Evolutionary conservation across 148 eudicot species (phyloP), one percentile per base, ranked within the genome.

Genomic region (Silene uniflora): DNA sequence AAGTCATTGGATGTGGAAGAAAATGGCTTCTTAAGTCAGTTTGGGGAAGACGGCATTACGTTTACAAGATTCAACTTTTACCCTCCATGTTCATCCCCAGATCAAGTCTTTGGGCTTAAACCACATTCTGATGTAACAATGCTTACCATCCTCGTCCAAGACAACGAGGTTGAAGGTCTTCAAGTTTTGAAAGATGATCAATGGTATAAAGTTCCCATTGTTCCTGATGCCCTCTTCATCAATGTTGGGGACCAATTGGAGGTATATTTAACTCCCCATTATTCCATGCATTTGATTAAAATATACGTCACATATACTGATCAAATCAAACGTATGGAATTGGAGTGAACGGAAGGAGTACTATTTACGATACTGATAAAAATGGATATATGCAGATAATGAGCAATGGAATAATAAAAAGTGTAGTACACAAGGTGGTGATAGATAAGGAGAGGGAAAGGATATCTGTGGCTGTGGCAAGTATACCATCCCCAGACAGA

Each of bases 91-190:
- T 72, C 81, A 35, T 35, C 67, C 32, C 87, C 87, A 0, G 85
- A 82, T 22, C 74, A 27, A 4, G 81, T 80, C 24, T 61, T 77
- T 0, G 90, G 90, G 0, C 21, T 83, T 56, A 84, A 80, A 73
- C 80, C 88, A 16, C 90, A 88, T 69, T 77, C 88, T 0, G 90
- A 88, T 82, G 87, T 81, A 18, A 76, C 88, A 0, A 76, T 75
- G 0, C 27, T 85, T 29, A 88, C 90, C 4, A 10, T 88, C 54
- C 84, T 88, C 6, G 49, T 88, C 18, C 88, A 82, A 73, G 90
- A 88, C 72, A 39, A 78, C 29, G 62, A 83, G 69, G 87, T 85
- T 7, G 84, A 82, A 80, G 90, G 86, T 22, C 90, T 88, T 64
- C 88, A 85, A 64, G 32, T 87, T 14, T 62, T 73, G 6, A 85